phyloP scores from a whole-genome alignment of 352 stramenopile species.

The Thraustotheca clavata region DNA sequence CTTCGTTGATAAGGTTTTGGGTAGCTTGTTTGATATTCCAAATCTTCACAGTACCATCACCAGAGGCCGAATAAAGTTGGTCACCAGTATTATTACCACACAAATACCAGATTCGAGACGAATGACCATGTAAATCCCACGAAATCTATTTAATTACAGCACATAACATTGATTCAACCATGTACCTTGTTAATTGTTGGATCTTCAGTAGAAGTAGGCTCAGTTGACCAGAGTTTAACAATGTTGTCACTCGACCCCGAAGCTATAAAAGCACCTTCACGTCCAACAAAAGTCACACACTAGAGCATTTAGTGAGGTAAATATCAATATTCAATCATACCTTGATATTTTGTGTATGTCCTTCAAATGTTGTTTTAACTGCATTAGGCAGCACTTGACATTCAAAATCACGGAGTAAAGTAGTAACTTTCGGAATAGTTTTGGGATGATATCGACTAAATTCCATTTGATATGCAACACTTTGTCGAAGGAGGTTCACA shows the following conservation, averaged over 20 bases:
- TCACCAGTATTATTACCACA: constrained; percentile 50
- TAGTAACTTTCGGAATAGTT: constrained; percentile 77
- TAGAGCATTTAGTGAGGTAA: background rate
- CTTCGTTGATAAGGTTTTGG: constrained; percentile 27
- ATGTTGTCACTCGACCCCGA: constrained; percentile 79
- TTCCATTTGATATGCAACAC: constrained; percentile 85
- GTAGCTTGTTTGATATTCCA: constrained; percentile 67
- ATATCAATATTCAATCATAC: constrained; percentile 5
- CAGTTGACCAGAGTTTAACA: constrained; percentile 80
- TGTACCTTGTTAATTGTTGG: constrained; percentile 15
- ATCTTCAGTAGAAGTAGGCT: constrained; percentile 27
- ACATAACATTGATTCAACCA: background rate
- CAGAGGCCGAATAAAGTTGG: constrained; percentile 64
- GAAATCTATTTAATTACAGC: constrained; percentile 35
- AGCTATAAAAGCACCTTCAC: constrained; percentile 72
- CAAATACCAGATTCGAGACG: constrained; percentile 80
- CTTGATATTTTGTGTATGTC: constrained; percentile 83
- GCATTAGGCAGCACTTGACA: constrained; percentile 79
- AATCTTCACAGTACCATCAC: constrained; percentile 78
- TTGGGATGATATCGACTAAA: constrained; percentile 83
- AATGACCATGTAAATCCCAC: constrained; percentile 61
- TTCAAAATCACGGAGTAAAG: constrained; percentile 77
- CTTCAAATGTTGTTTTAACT: constrained; percentile 79
- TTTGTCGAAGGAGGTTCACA: constrained; percentile 74
- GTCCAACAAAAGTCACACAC: constrained; percentile 78